phyloP scores from a whole-genome alignment of 2,329 filamentous ascomycete genomes.

The Neoscytalidium dimidiatum region DNA sequence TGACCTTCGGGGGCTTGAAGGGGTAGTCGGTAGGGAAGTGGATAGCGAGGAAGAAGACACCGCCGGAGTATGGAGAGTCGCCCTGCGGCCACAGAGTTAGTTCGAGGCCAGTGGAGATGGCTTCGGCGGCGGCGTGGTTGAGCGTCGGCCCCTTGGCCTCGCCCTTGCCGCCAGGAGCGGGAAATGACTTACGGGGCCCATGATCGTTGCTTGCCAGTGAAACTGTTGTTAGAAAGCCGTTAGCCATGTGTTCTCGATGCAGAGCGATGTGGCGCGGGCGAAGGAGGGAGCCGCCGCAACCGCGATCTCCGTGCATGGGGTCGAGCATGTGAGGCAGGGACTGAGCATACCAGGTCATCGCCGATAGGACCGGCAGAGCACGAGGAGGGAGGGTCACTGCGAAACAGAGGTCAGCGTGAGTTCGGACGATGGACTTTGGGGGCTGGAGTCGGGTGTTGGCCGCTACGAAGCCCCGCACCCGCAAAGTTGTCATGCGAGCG shows the following conservation, averaged over 20 bases:
- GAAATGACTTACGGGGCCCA: slow-evolving; percentile 83
- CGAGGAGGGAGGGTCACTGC: slow-evolving; percentile 94
- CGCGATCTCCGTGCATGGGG: slow-evolving; percentile 25
- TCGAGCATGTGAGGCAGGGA: slow-evolving; percentile 21
- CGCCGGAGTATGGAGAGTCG: slow-evolving; percentile 96
- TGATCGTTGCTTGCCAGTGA: slow-evolving; percentile 99
- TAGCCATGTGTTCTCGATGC: slow-evolving; percentile 10
- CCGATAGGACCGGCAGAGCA: slow-evolving; percentile 97
- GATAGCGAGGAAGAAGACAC: slow-evolving; percentile 98
- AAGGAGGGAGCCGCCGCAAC: slow-evolving; percentile 32
- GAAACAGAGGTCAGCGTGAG: slow-evolving; percentile 34
- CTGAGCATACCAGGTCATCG: slow-evolving; percentile 87
- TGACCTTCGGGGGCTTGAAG: slow-evolving; percentile 99
- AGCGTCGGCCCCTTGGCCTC: slow-evolving; percentile 13
- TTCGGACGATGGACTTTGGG: slow-evolving; percentile 6
- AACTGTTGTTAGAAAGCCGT: slow-evolving; percentile 61
- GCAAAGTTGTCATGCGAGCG: slow-evolving; percentile 41
- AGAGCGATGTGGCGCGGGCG: neutral
- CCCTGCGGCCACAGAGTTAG: slow-evolving; percentile 57
- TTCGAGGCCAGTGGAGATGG: neutral
- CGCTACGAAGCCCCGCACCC: slow-evolving; percentile 32
- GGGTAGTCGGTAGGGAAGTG: slow-evolving; percentile 99
- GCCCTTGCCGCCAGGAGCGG: slow-evolving; percentile 25
- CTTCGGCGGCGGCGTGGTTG: slow-evolving; percentile 10
- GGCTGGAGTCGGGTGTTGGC: slow-evolving; percentile 13